Percentiles rank a stretch among this genome's conserved stretches.
Evolutionary conservation across 305 asterid species (phyloP).

Genomic region (Rubia tinctorum): DNA sequence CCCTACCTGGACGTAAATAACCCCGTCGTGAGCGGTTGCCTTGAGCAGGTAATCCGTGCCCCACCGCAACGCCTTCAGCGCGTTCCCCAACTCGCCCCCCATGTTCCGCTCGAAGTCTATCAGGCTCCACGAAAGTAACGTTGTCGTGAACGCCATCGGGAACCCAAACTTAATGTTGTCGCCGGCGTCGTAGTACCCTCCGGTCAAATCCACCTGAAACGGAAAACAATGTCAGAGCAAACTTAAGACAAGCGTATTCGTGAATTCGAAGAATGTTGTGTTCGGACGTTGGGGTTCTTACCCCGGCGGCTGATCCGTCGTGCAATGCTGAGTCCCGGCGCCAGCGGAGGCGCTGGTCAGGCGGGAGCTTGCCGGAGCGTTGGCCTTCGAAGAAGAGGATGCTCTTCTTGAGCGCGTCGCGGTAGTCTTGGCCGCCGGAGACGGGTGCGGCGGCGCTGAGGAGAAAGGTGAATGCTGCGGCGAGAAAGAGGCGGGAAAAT

Average conservation of each 20-base stretch:
- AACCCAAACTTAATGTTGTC: slow-evolving; percentile 83
- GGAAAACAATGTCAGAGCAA: neutral
- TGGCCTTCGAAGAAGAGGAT: slow-evolving; percentile 92
- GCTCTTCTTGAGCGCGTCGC: slow-evolving; percentile 77
- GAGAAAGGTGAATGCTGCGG: slow-evolving; percentile 21
- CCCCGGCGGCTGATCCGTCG: slow-evolving; percentile 77
- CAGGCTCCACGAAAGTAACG: slow-evolving; percentile 81
- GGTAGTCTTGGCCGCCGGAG: slow-evolving; percentile 50
- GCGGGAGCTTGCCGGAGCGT: slow-evolving; percentile 81
- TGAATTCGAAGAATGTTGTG: too few species aligned
- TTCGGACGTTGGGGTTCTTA: slow-evolving; percentile 13
- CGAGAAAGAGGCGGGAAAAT: slow-evolving; percentile 24
- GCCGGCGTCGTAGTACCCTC: slow-evolving; percentile 87
- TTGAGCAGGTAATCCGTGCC: slow-evolving; percentile 69
- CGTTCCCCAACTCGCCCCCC: slow-evolving; percentile 52
- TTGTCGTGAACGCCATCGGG: slow-evolving; percentile 80
- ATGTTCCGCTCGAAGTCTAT: slow-evolving; percentile 60
- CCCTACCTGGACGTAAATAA: slow-evolving; percentile 69
- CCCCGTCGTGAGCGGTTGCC: slow-evolving; percentile 59
- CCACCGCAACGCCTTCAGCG: slow-evolving; percentile 71
- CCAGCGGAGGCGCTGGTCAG: slow-evolving; percentile 80
- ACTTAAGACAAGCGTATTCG: neutral
- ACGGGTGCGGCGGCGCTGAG: slow-evolving; percentile 15
- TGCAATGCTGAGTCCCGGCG: slow-evolving; percentile 74
- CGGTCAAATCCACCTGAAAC: slow-evolving; percentile 57